phyloP scores from a whole-genome alignment of 2,329 filamentous ascomycete genomes.

The Cytospora leucostoma region DNA sequence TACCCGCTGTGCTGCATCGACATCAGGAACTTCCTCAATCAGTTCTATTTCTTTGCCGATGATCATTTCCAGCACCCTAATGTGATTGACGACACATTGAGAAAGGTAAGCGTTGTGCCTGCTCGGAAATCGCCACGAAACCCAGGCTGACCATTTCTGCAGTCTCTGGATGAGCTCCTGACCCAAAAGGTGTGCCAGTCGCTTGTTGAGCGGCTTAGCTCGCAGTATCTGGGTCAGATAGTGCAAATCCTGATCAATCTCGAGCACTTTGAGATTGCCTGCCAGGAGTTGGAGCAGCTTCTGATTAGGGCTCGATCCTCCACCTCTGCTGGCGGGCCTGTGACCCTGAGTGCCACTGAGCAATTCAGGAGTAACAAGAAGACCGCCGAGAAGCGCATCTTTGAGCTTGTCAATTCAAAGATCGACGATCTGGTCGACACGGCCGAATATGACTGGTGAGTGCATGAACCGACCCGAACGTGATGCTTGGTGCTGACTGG shows the following conservation, averaged over 20 bases:
- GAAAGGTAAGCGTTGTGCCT: slow-evolving; percentile 56
- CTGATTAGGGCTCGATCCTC: slow-evolving; percentile 84
- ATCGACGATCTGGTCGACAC: slow-evolving; percentile 97
- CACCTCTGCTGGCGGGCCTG: slow-evolving; percentile 75
- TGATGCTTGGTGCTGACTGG: slow-evolving; percentile 14
- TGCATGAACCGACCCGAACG: neutral
- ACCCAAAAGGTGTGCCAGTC: slow-evolving; percentile 89
- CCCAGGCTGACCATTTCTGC: neutral
- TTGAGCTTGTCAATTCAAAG: slow-evolving; percentile 97
- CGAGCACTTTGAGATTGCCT: slow-evolving; percentile 94
- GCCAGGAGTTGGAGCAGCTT: slow-evolving; percentile 82
- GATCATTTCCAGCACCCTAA: slow-evolving; percentile 91
- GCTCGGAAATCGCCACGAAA: neutral
- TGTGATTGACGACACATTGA: slow-evolving; percentile 87
- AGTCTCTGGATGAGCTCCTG: slow-evolving; percentile 93
- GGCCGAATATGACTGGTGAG: slow-evolving; percentile 91
- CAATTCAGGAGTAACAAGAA: slow-evolving; percentile 90
- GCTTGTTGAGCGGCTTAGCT: slow-evolving; percentile 82
- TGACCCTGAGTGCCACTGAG: slow-evolving; percentile 79
- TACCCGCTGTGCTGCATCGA: slow-evolving; percentile 98
- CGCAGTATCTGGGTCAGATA: slow-evolving; percentile 95
- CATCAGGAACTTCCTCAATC: slow-evolving; percentile 94
- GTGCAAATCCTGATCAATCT: slow-evolving; percentile 98
- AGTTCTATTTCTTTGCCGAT: slow-evolving; percentile 97
- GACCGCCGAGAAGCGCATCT: slow-evolving; percentile 94